Conservation (phyloP, 1,284 basidiomycete genomes). For the Coniferiporia sulphurascens region DNA sequence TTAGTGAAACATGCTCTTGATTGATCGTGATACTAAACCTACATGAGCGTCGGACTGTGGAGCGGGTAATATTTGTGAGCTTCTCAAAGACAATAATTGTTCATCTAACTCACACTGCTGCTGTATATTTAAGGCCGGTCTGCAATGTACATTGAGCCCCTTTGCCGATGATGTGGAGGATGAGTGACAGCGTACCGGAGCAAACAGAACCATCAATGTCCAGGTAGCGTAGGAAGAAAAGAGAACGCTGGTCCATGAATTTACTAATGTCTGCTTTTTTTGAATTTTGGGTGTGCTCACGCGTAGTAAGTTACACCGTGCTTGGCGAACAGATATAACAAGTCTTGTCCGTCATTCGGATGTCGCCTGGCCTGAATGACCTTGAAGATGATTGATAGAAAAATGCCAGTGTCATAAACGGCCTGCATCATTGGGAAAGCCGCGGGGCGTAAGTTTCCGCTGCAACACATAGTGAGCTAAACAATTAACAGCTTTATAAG, state of each 20-base stretch:
- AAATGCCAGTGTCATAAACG: background rate
- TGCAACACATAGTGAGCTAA: background rate
- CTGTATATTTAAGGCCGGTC: background rate
- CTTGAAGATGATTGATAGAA: background rate
- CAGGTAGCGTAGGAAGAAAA: background rate
- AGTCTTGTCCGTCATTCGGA: background rate
- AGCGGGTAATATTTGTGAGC: background rate
- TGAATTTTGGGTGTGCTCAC: background rate
- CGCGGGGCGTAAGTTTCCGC: slow-evolving; percentile 7
- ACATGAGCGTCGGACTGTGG: background rate
- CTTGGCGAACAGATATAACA: background rate
- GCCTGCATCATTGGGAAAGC: slow-evolving; percentile 11
- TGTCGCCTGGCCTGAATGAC: background rate
- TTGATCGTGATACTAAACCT: background rate
- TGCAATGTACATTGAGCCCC: background rate
- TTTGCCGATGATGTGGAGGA: background rate
- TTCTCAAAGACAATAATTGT: background rate
- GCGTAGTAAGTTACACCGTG: background rate
- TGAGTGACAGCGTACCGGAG: background rate
- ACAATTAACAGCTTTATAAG: background rate
- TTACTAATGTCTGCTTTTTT: background rate
- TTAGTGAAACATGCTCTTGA: background rate
- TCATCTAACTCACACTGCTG: background rate
- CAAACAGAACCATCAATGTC: slow-evolving; percentile 4
- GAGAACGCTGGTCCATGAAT: background rate